These are phyloP conservation scores for Monoraphidium neglectum DNA, from an alignment of 139 green algal genomes.

Conservation along the genomic window DNA sequence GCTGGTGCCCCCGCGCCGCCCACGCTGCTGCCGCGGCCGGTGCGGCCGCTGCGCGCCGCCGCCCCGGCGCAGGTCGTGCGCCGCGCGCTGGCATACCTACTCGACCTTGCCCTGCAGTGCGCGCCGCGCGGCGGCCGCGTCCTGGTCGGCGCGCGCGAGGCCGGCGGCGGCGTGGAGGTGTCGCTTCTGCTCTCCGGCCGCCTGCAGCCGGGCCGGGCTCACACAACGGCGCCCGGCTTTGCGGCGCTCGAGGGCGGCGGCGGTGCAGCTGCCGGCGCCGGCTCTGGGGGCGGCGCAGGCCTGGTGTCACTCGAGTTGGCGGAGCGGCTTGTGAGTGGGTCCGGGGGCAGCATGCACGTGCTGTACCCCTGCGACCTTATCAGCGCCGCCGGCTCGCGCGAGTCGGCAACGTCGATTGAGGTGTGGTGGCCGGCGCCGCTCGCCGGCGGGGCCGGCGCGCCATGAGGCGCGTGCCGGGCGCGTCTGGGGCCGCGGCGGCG, in stretches of 20 bases:
- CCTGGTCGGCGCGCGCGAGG: conserved; percentile 27
- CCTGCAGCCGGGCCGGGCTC: conserved; percentile 21
- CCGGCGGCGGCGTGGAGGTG: conserved; percentile 32
- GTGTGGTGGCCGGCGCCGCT: no score
- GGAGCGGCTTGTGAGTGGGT: conserved; percentile 17
- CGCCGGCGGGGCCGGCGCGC: no score
- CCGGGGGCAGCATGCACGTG: conserved; percentile 35
- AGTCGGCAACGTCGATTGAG: no score
- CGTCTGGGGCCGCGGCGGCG: no score
- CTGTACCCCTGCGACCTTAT: conserved; percentile 6
- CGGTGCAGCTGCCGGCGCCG: background rate
- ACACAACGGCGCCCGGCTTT: background rate
- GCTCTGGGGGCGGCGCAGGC: conserved; percentile 1
- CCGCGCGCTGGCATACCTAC: conserved; percentile 21
- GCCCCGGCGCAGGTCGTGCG: background rate
- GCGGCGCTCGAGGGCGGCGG: background rate
- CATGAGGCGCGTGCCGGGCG: no score
- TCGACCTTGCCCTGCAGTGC: conserved; percentile 47
- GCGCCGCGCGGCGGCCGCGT: conserved; percentile 42
- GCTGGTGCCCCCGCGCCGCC: no score
- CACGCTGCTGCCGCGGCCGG: conserved; percentile 17
- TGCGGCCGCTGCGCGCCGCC: conserved; percentile 35
- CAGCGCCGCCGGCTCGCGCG: no score
- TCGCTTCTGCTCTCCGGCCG: conserved; percentile 37
- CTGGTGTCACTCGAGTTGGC: conserved; percentile 39